Evolutionary conservation across 768 basidiomycete species (phyloP), one percentile per base, ranked within the genome.

Genomic region (Rubroboletus satanas): DNA sequence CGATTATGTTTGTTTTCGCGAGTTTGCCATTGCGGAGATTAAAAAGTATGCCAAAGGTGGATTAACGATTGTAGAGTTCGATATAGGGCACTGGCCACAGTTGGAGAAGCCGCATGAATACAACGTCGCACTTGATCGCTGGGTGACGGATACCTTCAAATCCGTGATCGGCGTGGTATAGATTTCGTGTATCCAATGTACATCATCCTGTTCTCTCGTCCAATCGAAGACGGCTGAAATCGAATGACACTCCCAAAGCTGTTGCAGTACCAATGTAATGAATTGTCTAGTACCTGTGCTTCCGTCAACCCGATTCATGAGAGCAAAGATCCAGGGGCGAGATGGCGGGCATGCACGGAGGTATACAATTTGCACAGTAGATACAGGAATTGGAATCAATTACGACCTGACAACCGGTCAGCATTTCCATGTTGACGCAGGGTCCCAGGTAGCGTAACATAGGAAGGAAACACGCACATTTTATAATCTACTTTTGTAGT

Each of bases 371-470:
- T 41, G 38, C 37, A 50, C 35, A 53, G 39, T 44, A 50, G 35
- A 65, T 50, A 55, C 18, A 55, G 10, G 29, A 50, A 32, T 44
- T 44, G 33, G 35, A 37, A 46, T 58, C 46, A 14, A 83, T 88
- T 74, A 88, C 69, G 85, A 86, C 86, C 86, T 88, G 83, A 81
- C 79, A 79, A 76, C 75, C 73, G 79, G 76, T 88, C 80, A 88
- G 86, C 74, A 74, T 75, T 73, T 70, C 31, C 52, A 43, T 38
- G 53, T 38, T 15, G 43, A 52, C 49, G 44, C 56, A 49, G 64
- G 55, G 29, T 14, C 29, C 15, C 39, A 15, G 41, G 48, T 48
- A 65, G 56, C 45, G 54, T 52, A 42, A 37, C 49, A 45, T 32
- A 21, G 55, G 64, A 68, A 60, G 60, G 58, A 64, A 67, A 55